Percentiles rank a stretch among this genome's conserved stretches.
Conservation (phyloP, 2,329 filamentous ascomycete genomes). For the Kalmusia sp. region DNA sequence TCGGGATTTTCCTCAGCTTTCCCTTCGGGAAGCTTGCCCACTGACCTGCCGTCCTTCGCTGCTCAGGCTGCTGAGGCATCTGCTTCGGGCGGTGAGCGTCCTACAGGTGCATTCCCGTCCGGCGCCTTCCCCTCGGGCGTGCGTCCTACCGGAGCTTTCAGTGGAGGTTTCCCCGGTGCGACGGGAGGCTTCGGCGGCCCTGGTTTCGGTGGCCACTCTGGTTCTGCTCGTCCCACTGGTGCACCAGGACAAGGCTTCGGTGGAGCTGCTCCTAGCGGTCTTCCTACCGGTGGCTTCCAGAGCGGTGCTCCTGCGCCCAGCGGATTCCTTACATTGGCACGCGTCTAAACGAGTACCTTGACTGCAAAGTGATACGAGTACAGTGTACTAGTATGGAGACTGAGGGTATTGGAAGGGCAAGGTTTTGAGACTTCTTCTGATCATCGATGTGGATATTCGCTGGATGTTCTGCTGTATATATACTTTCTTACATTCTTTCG, state of each 20-base stretch:
- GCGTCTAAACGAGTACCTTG: not conserved
- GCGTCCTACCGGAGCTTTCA: not conserved
- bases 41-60: not conserved
- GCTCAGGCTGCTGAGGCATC: not conserved
- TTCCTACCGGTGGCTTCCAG: not conserved
- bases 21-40: too few relatives aligned
- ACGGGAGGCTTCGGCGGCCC: not conserved
- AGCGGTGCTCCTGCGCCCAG: not conserved
- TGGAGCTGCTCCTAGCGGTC: not conserved
- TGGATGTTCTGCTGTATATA: constrained; percentile 1
- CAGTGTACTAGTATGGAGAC: not conserved
- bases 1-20: too few relatives aligned
- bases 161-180: not conserved
- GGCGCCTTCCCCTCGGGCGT: not conserved
- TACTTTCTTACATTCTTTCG: not conserved
- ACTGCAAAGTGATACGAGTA: not conserved
- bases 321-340: not conserved
- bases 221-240: not conserved
- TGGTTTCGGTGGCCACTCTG: not conserved
- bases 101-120: not conserved
- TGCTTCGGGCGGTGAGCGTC: not conserved
- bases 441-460: not conserved
- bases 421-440: too few relatives aligned
- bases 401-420: not conserved
- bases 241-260: too few relatives aligned